These are phyloP conservation scores for Neopestalotiopsis sp. DNA, from an alignment of 2,329 filamentous ascomycete genomes.

Conservation along the genomic window DNA sequence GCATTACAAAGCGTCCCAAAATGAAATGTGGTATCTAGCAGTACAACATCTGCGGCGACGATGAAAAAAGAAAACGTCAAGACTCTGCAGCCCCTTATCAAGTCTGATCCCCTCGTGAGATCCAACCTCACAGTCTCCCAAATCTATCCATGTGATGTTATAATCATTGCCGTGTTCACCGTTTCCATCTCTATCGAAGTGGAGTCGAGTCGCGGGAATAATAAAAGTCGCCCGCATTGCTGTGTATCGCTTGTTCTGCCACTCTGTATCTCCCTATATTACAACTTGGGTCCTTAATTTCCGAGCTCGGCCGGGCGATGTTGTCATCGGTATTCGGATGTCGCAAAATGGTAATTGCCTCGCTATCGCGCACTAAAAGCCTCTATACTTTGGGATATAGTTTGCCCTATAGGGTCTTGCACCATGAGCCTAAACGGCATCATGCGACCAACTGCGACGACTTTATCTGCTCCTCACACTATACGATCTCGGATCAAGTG, in stretches of 20 bases:
- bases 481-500: no score
- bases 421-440: no score
- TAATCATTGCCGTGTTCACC: no score
- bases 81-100: background rate
- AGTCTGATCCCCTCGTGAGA: background rate
- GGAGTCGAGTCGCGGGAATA: no score
- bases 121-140: background rate
- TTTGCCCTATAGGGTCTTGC: no score
- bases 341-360: background rate
- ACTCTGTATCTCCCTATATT: no score
- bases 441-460: no score
- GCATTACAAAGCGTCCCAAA: background rate
- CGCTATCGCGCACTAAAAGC: background rate
- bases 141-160: background rate
- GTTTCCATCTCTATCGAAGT: no score
- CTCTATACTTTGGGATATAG: background rate
- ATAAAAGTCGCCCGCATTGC: no score
- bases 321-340: background rate
- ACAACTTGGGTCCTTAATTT: no score
- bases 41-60: background rate
- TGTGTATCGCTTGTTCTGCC: no score
- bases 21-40: background rate
- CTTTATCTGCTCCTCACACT: no score
- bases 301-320: background rate
- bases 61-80: background rate